Base-by-base conservation (phyloP, 75 land plant genomes). In the Isoetes taiwanensis region DNA sequence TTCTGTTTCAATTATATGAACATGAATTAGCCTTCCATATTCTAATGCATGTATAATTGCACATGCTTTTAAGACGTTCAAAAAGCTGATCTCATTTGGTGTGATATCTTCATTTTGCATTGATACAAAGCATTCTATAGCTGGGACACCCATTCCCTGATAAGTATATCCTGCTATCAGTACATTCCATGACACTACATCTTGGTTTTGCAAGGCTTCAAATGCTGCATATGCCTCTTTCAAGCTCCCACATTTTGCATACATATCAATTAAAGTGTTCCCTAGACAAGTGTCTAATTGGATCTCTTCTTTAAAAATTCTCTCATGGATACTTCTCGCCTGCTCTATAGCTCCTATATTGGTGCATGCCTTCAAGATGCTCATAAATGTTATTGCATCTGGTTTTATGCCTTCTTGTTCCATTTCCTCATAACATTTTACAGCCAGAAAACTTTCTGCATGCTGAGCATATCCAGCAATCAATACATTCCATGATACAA, bases 131-230 rank as follows among this genome's bases (percentile, higher is more conserved):
- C 73, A 52, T 17, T 9, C 1, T 8, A 82, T 25, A 14, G 83
- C 91, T 43, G 28, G 43, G 16, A 52, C 39, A 32, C 75, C 80
- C 39, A 64, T 48, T 0, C 80, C 83, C 31, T 67, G 69, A 21
- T 75, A 75, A 0, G 86, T 70, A 56, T 83, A 77, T 0, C 72
- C 76, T 26, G 69, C 66, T 2, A 84, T 72, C 74, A 84, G 40
- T 0, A 78, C 57, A 43, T 77, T 84, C 83, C 80, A 80, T 23
- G 75, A 23, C 8, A 81, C 33, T 39, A 64, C 25, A 25, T 81
- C 82, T 28, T 63, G 64, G 1, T 43, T 52, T 0, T 68, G 71
- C 58, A 78, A 66, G 17, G 43, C 56, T 11, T 53, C 5, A 46
- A 61, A 61, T 10, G 46, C 53, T n/a, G 6, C 57, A 11, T 24